Evolutionary conservation across 441 rosid species (phyloP), one percentile per base, ranked within the genome.

Genomic region (Kokia cookei): DNA sequence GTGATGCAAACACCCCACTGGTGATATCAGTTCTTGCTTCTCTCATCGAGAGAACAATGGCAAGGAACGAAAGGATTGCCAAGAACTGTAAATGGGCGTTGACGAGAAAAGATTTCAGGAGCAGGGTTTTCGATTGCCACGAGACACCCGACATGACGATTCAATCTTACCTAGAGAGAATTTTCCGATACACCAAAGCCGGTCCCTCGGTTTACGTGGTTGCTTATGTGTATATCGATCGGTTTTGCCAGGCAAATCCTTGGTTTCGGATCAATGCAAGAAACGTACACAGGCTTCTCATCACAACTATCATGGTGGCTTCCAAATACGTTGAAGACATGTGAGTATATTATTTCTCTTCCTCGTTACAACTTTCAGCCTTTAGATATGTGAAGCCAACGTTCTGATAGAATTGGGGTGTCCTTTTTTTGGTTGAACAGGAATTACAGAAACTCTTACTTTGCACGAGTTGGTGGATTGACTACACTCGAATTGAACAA

Each of bases 251-350:
- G 47, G 84, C 86, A n/a, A 88, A 92, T 78, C 87, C 90, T 0
- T 90, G 86, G 64, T 94, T 91, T 24, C 80, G 90, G 47, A 85
- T 94, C 82, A 81, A 79, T 63, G 73, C 88, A 1, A 83, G 86
- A 73, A 94, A 91, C 63, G 98, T 89, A 14, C 90, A 94, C 62
- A 82, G 97, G 69, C 88, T 94, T 53, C 93, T 94, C 45, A 85
- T 94, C 32, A 94, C 94, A 1, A 88, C 94, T 0, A 84, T 94
- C 83, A 92, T 94, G 98, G 84, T 91, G 72, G 96, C 98, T 71
- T 91, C 98, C 48, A 94, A 94, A 70, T 92, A 90, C 73, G 96
- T 89, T 5, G 97, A 94, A 74, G 97, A 94, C 84, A 83, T 90
- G 98, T 92, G 76, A 89, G 97, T 83, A 70, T 7, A 47, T 47